Evolutionary conservation across 129 eudicot genomes (phyloP).

Genomic region (Flaveria trinervia): DNA sequence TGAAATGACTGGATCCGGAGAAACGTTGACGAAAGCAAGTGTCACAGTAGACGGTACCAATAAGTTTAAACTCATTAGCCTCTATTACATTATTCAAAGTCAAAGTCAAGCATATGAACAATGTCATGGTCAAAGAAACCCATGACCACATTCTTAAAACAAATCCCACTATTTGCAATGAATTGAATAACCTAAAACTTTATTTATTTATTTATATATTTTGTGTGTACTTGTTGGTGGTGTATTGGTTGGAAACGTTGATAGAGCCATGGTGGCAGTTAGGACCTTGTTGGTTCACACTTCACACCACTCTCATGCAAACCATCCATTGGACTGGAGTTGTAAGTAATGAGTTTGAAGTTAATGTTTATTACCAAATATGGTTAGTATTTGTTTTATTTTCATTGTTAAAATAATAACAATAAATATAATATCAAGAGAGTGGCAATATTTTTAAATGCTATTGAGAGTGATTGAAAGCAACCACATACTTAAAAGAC

Average conservation of each 20-base stretch:
- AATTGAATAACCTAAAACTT: not conserved
- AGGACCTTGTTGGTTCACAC: constrained; percentile 73
- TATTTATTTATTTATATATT: not conserved
- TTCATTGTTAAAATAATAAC: not conserved
- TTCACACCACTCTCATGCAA: constrained; percentile 58
- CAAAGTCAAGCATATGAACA: constrained; percentile 40
- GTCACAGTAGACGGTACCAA: constrained; percentile 86
- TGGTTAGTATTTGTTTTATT: not conserved
- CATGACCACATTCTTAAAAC: constrained; percentile 22
- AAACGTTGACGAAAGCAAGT: constrained; percentile 62
- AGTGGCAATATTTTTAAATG: not conserved
- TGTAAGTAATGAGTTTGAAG: no score
- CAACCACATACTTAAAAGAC: not conserved
- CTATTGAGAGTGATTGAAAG: constrained; percentile 28
- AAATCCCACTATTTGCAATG: constrained; percentile 7
- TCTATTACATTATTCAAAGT: constrained; percentile 36
- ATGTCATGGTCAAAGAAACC: constrained; percentile 36
- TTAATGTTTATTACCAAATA: not conserved
- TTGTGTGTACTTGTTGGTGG: constrained; percentile 18
- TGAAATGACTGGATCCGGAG: constrained; percentile 61
- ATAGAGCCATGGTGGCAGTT: constrained; percentile 34
- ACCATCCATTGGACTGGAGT: constrained; percentile 9
- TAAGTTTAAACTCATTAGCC: constrained; percentile 41
- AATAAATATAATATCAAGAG: not conserved
- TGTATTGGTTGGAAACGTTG: constrained; percentile 38